Conservation (phyloP, 768 basidiomycete genomes). For the Naganishia kalamii region DNA sequence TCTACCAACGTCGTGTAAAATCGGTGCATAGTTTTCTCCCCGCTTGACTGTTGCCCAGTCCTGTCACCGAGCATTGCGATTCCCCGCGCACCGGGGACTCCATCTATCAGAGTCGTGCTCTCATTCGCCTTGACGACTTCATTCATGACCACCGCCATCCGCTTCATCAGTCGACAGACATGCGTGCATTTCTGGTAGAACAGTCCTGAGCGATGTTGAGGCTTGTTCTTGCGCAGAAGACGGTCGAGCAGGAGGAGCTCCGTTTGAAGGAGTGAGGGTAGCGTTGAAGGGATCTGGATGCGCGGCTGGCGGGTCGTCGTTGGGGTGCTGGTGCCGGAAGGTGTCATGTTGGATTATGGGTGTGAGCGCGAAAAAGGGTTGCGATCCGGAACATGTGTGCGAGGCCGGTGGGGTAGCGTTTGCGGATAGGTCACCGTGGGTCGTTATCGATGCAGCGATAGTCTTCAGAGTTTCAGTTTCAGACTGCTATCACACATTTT, state of each 20-base stretch:
- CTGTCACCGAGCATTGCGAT: background rate
- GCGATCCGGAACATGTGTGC: too few species aligned
- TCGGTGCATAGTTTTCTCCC: background rate
- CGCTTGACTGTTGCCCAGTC: background rate
- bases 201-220: slow-evolving; percentile 18
- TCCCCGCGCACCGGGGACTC: too few species aligned
- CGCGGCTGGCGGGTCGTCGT: background rate
- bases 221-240: slow-evolving; percentile 4
- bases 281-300: slow-evolving; percentile 6
- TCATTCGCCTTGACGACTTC: background rate
- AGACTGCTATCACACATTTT: background rate
- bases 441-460: too few species aligned
- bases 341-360: too few species aligned
- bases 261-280: slow-evolving; percentile 7
- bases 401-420: too few species aligned
- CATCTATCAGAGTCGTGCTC: background rate
- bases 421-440: too few species aligned
- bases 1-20: background rate
- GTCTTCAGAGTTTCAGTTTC: background rate
- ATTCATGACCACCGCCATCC: slow-evolving; percentile 4
- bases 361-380: too few species aligned
- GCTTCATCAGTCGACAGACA: slow-evolving; percentile 7
- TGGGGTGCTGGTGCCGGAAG: too few species aligned
- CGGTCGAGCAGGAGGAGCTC: slow-evolving; percentile 14
- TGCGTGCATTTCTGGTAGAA: slow-evolving; percentile 10